Base-by-base conservation (phyloP, 2,329 filamentous ascomycete genomes). In the Grosmannia penicillata region DNA sequence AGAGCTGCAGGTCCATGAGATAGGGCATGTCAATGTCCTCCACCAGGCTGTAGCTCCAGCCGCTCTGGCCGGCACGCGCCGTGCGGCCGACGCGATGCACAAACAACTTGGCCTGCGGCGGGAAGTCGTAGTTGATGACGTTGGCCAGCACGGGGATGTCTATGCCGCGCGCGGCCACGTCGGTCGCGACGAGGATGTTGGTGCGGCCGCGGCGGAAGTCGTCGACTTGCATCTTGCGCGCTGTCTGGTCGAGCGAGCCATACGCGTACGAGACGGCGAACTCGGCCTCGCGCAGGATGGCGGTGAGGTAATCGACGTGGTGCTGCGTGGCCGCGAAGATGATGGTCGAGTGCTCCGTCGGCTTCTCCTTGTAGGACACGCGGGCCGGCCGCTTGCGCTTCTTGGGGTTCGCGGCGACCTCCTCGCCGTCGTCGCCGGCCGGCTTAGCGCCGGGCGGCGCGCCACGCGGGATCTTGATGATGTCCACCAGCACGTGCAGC, bases 101-200 rank as follows among this genome's bases (percentile, higher is more conserved):
- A 51, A 93, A 98, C 30, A 98, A 78, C 60, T 98, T 98, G 17
- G 91, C 85, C 52, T 96, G 91, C 2, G 89, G 82, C 4, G 91
- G 89, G 47, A 98, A 98, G 53, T 96, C 89, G 59, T 93, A 98
- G 65, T 98, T 96, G 65, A 98, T 89, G 42, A 98, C 91, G 54
- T 98, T 96, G 40, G 85, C 87, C 26, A 98, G 69, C 33, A 95
- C 73, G 0, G 91, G 91, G 48, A 98, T 94, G 74, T 98, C 91
- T 44, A 98, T 93, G 75, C 91, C 89, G 66, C 91, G 74, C 18
- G 91, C 91, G 13, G 91, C 91, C 38, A 98, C 86, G 55, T 98
- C 91, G 1, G 91, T 98, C 32, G 96, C 89, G 3, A 98, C 87
- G 8, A 98, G 63, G 34, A 98, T 86, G 48, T 94, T 89, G 0